Base-by-base conservation (phyloP, 2,329 filamentous ascomycete genomes). In the Trichoderma sp. region DNA sequence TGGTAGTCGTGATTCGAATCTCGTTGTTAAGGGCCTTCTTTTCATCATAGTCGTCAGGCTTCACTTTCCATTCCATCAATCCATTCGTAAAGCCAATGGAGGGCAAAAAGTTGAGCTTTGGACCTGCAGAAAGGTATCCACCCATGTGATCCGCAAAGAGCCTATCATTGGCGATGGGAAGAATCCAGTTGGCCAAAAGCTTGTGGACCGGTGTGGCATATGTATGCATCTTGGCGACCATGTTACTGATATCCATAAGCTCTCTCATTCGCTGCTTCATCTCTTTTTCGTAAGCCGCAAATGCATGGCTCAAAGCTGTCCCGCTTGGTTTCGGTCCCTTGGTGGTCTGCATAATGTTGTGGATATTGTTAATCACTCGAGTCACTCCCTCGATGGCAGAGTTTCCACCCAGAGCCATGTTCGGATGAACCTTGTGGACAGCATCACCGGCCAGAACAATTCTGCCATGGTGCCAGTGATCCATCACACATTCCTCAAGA, bases 401-500 rank as follows among this genome's bases (percentile, higher is more conserved):
- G 71, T 83, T 83, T 41, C 80, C 79, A 4, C 83, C 82, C 6
- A 80, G 78, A 1, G 79, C 81, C 2, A 80, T 76, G 62, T 82
- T 81, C 0, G 82, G 80, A 1, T 80, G 81, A 63, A 81, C 79
- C 76, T 78, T 83, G 75, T 84, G 82, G 14, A 77, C 80, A 2
- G 83, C 77, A 66, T 85, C 83, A 3, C 83, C 83, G 0, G 77
- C 80, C 1, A 84, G 80, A 3, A 82, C 81, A 21, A 83, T 77
- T 6, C 82, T 80, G 14, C 80, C 81, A 33, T 75, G 67, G 53
- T 78, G 79, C 83, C 83, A 84, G 41, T 80, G 78, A 29, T 79
- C 33, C 14, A 82, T 71, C 6, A 84, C 76, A 7, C 83, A 83
- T 56, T 84, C 82, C 41, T 84, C 80, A 4, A 85, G 75, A 63